Evolutionary conservation across 2,329 filamentous ascomycete genomes (phyloP).

Genomic region (Purpureocillium lavendulum): DNA sequence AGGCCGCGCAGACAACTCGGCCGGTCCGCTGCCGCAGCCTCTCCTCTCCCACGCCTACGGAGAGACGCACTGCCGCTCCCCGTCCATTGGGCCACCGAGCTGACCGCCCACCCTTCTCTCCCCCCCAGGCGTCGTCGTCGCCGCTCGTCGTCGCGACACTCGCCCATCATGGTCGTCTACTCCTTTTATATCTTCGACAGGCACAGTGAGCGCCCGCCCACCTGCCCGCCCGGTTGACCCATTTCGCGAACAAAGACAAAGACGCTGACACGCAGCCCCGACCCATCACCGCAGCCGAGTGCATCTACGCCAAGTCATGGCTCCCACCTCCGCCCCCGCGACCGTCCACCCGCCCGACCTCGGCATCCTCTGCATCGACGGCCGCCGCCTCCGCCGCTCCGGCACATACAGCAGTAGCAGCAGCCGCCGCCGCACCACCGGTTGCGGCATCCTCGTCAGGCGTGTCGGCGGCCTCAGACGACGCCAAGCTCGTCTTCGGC

Average conservation of each 20-base stretch:
- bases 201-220: conserved; percentile 59
- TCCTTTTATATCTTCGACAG: conserved; percentile 99
- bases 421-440: conserved; percentile 11
- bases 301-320: conserved; percentile 92
- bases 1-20: not conserved
- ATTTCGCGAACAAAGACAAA: no score
- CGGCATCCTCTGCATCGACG: conserved; percentile 1
- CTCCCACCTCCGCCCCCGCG: conserved; percentile 37
- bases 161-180: conserved; percentile 74
- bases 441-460: not conserved
- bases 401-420: conserved; percentile 15
- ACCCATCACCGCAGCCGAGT: conserved; percentile 61
- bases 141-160: not conserved
- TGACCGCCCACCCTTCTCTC: no score
- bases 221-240: not conserved
- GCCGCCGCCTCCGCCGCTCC: conserved; percentile 5
- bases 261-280: no score
- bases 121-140: no score
- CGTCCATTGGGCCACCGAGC: no score
- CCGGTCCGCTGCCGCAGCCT: no score
- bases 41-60: no score
- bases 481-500: conserved; percentile 95
- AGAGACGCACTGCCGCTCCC: no score
- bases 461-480: conserved; percentile 49
- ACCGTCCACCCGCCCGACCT: conserved; percentile 30